Evolutionary conservation across 768 basidiomycete genomes (phyloP), one percentile per base, ranked within the genome.

Genomic region (Boletus patriciae): DNA sequence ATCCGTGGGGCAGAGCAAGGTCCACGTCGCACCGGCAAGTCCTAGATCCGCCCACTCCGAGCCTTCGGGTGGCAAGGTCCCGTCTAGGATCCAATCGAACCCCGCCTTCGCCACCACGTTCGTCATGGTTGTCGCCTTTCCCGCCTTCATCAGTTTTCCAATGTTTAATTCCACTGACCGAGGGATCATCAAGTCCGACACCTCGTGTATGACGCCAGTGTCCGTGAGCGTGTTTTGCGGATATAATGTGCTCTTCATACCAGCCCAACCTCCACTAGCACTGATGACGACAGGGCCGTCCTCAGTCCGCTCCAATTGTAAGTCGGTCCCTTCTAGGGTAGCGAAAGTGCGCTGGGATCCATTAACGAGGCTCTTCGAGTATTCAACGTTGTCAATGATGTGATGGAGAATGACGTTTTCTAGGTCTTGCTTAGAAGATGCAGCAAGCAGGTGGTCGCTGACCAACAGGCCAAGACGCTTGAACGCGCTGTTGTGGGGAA

Each of bases 401-500:
- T 98, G 97, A 66, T 98, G 95, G n/a, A 85, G 77, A 50, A 99
- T 80, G 38, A 98, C 88, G 31, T 81, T 84, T 64, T 88, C 85
- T 45, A 98, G 75, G 67, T 98, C 94, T 53, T 80, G 71, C 67
- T 88, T 92, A 6, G 90, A 86, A 31, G 88, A 81, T 3, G 91
- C 76, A 0, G 89, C 77, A 15, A 98, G 83, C 12, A 99, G 83
- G 70, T 98, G 93, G 16, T 81, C 82, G 74, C 91, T 94, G 59
- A 92, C 88, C 43, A 99, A 82, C 51, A 79, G 65, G 6, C 97
- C 97, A 7, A 98, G 81, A 9, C 86, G 82, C 59, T 85, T 83
- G 76, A 97, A 99, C 0, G 94, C 97, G n/a, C 75, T 69, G 66
- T 99, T 99, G 44, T 82, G 85, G 10, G 97, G 97, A 34, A 97